These are phyloP conservation scores for Cordia subcordata DNA, from an alignment of 257 asterid genomes.

Conservation along the genomic window DNA sequence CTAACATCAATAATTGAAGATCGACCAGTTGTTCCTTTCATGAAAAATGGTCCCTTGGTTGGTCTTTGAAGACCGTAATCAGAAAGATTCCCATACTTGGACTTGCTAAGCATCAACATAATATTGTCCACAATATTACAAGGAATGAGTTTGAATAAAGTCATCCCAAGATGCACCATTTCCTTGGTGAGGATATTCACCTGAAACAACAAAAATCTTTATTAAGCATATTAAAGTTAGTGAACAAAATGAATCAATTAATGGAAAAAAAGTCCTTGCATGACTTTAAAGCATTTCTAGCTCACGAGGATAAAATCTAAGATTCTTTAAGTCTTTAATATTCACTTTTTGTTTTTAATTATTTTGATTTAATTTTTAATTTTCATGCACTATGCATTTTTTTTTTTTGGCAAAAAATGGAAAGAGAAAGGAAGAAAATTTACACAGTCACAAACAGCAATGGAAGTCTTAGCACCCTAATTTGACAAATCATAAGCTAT, in stretches of 20 bases:
- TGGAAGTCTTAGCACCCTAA: constrained; percentile 35
- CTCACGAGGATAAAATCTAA: too few relatives aligned
- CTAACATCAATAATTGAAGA: constrained; percentile 63
- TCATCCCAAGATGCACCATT: constrained; percentile 42
- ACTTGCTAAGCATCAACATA: constrained; percentile 6
- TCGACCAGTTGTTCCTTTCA: constrained; percentile 31
- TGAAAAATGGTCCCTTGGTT: constrained; percentile 37
- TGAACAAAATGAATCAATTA: background rate
- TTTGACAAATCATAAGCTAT: constrained; percentile 51
- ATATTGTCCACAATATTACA: constrained; percentile 25
- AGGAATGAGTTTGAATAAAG: constrained; percentile 19
- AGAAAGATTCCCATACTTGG: constrained; percentile 29
- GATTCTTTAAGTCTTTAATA: too few relatives aligned
- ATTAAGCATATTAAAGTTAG: background rate
- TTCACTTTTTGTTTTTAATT: too few relatives aligned
- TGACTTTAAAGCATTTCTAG: too few relatives aligned
- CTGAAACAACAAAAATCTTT: constrained; percentile 16
- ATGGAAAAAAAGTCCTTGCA: too few relatives aligned
- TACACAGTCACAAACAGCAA: constrained; percentile 51
- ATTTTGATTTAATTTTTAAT: too few relatives aligned
- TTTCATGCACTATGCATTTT: too few relatives aligned
- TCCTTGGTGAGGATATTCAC: constrained; percentile 36
- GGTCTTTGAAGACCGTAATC: constrained; percentile 42
- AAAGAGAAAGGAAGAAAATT: background rate
- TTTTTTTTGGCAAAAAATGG: too few relatives aligned